Base-by-base conservation (phyloP, 169 alveolate species). In the Neospora caninum region DNA sequence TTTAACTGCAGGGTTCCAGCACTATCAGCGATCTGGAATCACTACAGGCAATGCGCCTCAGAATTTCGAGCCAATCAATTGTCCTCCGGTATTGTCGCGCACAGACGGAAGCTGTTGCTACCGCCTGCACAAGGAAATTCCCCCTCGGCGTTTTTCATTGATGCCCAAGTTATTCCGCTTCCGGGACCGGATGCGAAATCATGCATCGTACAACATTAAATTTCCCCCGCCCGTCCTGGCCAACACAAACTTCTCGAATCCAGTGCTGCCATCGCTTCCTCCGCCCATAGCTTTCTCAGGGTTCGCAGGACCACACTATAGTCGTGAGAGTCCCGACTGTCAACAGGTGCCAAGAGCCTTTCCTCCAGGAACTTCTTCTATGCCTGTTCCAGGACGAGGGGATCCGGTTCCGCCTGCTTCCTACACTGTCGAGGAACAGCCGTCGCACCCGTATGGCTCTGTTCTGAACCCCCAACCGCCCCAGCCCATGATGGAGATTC, bases 11-110 rank as follows among this genome's bases (percentile, higher is more conserved):
- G 89, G 89, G 31, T 82, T 82, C 36, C 88, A 91, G 69, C 91
- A 93, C 91, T 93, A 88, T 91, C 95, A 86, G 83, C 95, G 95
- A 0, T 93, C 95, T n/a, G 95, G 95, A 69, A 87, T 93, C 39
- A 93, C 93, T 0, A 93, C 95, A 38, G 91, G 93, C 27, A 93
- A 93, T 84, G 95, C 95, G 34, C 95, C 95, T 27, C 95, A 93
- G 80, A 93, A 93, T 91, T 93, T 92, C 87, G 95, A 93, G 49
- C 80, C 93, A n/a, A 70, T 93, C n/a, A 70, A 86, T 80, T 39
- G 91, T 53, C 91, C 93, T 0, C 91, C 93, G 91, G 78, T 93
- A 6, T 67, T 69, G 20, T 67, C 93, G 0, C 91, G 91, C 70
- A 88, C 92, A 34, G 93, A 69, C 13, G 95, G 95, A 34, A 88